phyloP scores from a whole-genome alignment of 2,329 filamentous ascomycete species.

The Rutstroemia sydowiana region DNA sequence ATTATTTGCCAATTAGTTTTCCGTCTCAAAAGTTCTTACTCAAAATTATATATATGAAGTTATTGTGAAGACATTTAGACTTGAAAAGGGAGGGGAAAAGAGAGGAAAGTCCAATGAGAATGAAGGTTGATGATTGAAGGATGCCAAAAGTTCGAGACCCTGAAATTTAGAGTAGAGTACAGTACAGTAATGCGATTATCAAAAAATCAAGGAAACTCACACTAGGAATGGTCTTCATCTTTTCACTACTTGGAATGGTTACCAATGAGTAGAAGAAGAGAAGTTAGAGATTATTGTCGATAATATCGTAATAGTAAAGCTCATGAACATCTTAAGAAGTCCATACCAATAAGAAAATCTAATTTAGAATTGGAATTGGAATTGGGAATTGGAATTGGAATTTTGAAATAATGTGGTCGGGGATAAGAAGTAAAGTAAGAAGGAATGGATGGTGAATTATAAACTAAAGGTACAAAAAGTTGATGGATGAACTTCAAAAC shows the following conservation, averaged over 20 bases:
- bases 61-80: not conserved
- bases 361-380: not conserved
- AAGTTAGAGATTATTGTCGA: slow-evolving; percentile 10
- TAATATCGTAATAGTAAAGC: slow-evolving; percentile 14
- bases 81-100: slow-evolving; percentile 5
- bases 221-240: slow-evolving; percentile 30
- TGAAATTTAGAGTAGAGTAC: not conserved
- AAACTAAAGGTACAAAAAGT: not conserved
- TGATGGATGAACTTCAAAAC: no score
- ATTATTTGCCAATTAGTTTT: slow-evolving; percentile 13
- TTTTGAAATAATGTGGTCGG: not conserved
- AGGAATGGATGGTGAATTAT: slow-evolving; percentile 8
- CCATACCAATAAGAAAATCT: slow-evolving; percentile 18
- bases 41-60: not conserved
- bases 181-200: not conserved
- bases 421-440: not conserved
- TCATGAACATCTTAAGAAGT: slow-evolving; percentile 25
- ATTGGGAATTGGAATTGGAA: not conserved
- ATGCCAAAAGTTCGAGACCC: not conserved
- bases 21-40: no score
- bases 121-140: not conserved
- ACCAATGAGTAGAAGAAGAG: slow-evolving; percentile 19
- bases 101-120: not conserved
- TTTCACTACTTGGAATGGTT: slow-evolving; percentile 17
- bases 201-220: slow-evolving; percentile 19